These are phyloP conservation scores for Asterella californica DNA, from an alignment of 225 moss, liverwort and hornwort species.

Conservation along the genomic window DNA sequence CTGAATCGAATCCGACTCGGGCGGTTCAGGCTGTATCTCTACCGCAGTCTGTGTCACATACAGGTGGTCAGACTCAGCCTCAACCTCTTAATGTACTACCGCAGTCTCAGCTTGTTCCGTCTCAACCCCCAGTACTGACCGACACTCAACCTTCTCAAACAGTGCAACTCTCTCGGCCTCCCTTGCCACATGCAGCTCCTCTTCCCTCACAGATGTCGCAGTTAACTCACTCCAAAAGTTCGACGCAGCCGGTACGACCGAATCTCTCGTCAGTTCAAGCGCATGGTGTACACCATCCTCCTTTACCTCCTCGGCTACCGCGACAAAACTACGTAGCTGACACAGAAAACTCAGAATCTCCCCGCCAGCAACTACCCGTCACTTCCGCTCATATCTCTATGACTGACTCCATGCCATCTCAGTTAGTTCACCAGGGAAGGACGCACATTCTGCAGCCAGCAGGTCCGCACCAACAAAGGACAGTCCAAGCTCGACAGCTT, in stretches of 20 bases:
- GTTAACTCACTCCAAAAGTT: neutral
- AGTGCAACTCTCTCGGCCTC: neutral
- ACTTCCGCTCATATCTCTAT: neutral
- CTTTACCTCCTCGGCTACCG: neutral
- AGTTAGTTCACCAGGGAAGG: conserved; percentile 12
- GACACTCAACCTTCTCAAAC: neutral
- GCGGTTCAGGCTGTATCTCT: neutral
- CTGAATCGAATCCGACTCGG: neutral
- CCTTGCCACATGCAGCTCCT: conserved; percentile 1
- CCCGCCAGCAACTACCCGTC: neutral
- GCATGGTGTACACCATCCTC: conserved; percentile 6
- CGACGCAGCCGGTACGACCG: conserved; percentile 1
- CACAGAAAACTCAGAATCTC: conserved; percentile 10
- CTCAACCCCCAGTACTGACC: neutral
- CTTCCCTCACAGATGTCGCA: neutral
- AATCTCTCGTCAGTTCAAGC: conserved; percentile 2
- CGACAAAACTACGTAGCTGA: conserved; percentile 3
- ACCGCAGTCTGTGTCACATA: neutral
- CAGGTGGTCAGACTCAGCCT: conserved; percentile 1
- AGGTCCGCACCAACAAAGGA: conserved; percentile 18
- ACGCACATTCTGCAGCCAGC: conserved; percentile 13
- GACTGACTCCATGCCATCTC: neutral
- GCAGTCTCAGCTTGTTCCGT: neutral
- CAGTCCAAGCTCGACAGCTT: conserved; percentile 8
- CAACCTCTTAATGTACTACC: neutral